Percentiles rank a stretch among this genome's conserved stretches.
Conservation (phyloP, 2,329 filamentous ascomycete species). For the Fusarium clavum region DNA sequence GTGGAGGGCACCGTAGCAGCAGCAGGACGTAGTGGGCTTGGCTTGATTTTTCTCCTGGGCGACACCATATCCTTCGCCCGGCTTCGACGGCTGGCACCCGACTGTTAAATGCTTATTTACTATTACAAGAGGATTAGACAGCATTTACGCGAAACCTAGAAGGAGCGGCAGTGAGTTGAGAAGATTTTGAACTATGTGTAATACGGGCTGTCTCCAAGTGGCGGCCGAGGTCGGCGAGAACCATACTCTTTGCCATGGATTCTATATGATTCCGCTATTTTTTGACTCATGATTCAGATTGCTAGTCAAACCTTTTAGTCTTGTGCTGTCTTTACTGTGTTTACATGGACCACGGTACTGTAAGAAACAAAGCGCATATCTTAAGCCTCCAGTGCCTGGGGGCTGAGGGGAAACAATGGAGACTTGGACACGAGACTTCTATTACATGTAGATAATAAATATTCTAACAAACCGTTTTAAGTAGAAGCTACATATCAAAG, state of each 20-base stretch:
- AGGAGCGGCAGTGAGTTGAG: constrained; percentile 12
- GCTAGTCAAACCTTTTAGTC: neutral
- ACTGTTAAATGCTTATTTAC: constrained; percentile 41
- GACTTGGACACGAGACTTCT: neutral
- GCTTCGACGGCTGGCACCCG: constrained; percentile 39
- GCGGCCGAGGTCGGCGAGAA: constrained; percentile 21
- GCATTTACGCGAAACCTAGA: neutral
- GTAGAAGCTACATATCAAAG: too few species aligned
- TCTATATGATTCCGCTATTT: constrained; percentile 27
- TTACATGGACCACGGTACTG: constrained; percentile 4
- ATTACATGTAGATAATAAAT: neutral
- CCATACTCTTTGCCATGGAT: constrained; percentile 1
- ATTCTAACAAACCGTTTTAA: neutral
- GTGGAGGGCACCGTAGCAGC: constrained; percentile 17
- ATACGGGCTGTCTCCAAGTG: neutral
- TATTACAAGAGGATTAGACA: constrained; percentile 29
- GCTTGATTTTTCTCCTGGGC: neutral
- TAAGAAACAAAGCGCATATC: neutral
- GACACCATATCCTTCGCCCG: constrained; percentile 44
- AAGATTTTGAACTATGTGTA: neutral
- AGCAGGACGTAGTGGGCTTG: constrained; percentile 3
- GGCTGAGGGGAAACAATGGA: neutral
- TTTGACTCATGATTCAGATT: constrained; percentile 24
- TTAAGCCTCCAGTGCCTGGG: constrained; percentile 13
- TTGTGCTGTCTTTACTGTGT: neutral